These are phyloP conservation scores for Thermothielavioides terrestris DNA, from an alignment of 495 filamentous ascomycete genomes.

Conservation along the genomic window DNA sequence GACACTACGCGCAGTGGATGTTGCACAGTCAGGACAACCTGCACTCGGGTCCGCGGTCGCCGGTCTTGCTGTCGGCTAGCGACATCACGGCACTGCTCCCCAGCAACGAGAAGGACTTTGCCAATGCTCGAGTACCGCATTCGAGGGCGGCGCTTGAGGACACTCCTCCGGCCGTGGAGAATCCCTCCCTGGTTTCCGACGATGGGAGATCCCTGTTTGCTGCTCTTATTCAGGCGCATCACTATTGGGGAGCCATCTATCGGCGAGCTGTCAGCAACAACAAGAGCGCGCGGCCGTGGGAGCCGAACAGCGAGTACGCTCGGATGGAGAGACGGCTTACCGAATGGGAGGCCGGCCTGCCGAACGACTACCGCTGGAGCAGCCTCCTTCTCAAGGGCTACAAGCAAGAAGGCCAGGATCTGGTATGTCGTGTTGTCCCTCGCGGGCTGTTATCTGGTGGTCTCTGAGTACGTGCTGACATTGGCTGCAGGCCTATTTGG, in stretches of 20 bases:
- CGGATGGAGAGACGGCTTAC: constrained; percentile 29
- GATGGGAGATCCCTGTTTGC: constrained; percentile 40
- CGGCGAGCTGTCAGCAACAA: constrained; percentile 33
- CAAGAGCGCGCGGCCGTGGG: constrained; percentile 32
- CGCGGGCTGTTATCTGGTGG: too few species aligned
- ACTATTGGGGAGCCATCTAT: constrained; percentile 42
- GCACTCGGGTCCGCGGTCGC: constrained; percentile 39
- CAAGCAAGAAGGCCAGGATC: constrained; percentile 34
- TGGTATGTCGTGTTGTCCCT: constrained; percentile 19
- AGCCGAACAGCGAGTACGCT: constrained; percentile 35
- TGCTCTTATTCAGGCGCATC: constrained; percentile 41
- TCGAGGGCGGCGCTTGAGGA: constrained; percentile 43
- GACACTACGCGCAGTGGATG: constrained; percentile 34
- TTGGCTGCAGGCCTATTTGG: constrained; percentile 35
- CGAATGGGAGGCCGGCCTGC: constrained; percentile 37
- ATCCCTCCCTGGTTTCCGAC: constrained; percentile 34
- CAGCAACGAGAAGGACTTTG: constrained; percentile 40
- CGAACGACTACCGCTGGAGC: constrained; percentile 37
- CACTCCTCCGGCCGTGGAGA: constrained; percentile 37
- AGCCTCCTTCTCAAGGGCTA: constrained; percentile 35
- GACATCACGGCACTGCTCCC: constrained; percentile 46
- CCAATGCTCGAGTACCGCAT: constrained; percentile 31
- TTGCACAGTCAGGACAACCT: constrained; percentile 46
- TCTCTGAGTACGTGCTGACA: constrained; percentile 2
- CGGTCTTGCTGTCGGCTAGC: constrained; percentile 36